Base-by-base conservation (phyloP, 768 basidiomycete genomes). In the Russula sp. region DNA sequence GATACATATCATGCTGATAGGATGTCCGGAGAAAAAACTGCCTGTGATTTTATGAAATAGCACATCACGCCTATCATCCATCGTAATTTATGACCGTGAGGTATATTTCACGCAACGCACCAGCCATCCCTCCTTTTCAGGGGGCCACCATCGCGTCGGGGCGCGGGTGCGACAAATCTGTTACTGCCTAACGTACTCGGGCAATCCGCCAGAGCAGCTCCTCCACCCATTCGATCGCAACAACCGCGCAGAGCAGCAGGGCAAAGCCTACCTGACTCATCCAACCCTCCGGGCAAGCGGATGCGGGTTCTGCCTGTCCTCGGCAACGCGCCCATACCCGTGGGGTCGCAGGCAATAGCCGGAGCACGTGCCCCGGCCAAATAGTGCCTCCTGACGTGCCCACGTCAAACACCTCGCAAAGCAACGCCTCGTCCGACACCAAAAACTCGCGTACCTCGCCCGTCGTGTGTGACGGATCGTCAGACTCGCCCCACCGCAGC, bases 121-220 rank as follows among this genome's bases (percentile, higher is more conserved):
- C 32, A 32, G 14, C 31, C 14, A 13, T 34, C 13, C 31, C 39
- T 2, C 39, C 4, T 6, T 27, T 27, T 27, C 53, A 40, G 13
- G 20, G 13, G 6, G 20, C 37, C 3, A 4, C 10, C 1, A 27
- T 27, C 27, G 27, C 22, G 10, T 22, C 16, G 48, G 22, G 13
- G 27, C 4, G 5, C 52, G 8, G n/a, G 37, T 3, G 11, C 14
- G 14, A 10, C 52, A 34, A 22, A 6, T 20, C 20, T 13, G 6
- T 4, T 48, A 22, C 45, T 39, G 45, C 53, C 59, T 53, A 55
- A 18, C 59, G 59, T 18, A 61, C 59, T 1, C 35, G 53, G 13
- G 39, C 55, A 31, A 49, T 6, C 2, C 32, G 39, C 61, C 61
- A 56, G 31, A 62, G 31, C n/a, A 55, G 13, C 37, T 40, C 35